Evolutionary conservation across 129 eudicot genomes (phyloP).

Genomic region (Artemisia tridentata): DNA sequence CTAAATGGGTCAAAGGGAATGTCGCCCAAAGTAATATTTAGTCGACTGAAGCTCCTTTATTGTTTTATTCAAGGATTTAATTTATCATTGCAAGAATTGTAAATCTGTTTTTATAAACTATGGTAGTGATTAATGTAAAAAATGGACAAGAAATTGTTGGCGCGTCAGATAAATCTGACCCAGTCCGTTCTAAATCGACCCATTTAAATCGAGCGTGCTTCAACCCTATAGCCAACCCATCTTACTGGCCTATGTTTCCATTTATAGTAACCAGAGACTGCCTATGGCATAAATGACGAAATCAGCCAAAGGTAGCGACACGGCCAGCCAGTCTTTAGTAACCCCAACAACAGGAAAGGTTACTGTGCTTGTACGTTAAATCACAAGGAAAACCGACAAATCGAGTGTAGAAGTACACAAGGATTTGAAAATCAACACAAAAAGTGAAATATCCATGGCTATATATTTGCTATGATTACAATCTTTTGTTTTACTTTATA

Average conservation of each 20-base stretch:
- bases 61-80: no score
- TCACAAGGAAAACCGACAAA: slow-evolving; percentile 80
- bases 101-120: no score
- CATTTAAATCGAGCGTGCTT: not conserved
- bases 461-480: slow-evolving; percentile 46
- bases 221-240: not conserved
- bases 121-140: no score
- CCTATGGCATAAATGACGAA: slow-evolving; percentile 81
- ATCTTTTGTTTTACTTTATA: no score
- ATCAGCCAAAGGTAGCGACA: slow-evolving; percentile 60
- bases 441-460: slow-evolving; percentile 71
- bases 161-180: no score
- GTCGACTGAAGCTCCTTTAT: no score
- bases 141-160: no score
- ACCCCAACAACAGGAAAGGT: slow-evolving; percentile 95
- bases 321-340: slow-evolving; percentile 92
- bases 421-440: slow-evolving; percentile 65
- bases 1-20: no score
- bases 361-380: slow-evolving; percentile 80
- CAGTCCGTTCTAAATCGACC: not conserved
- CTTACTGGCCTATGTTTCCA: no score
- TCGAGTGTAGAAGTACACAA: slow-evolving; percentile 83
- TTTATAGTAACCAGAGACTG: slow-evolving; percentile 20
- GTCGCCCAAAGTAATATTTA: no score
- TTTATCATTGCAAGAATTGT: no score